Conservation (phyloP, 164 flowering plant species). For the Akebia trifoliata region DNA sequence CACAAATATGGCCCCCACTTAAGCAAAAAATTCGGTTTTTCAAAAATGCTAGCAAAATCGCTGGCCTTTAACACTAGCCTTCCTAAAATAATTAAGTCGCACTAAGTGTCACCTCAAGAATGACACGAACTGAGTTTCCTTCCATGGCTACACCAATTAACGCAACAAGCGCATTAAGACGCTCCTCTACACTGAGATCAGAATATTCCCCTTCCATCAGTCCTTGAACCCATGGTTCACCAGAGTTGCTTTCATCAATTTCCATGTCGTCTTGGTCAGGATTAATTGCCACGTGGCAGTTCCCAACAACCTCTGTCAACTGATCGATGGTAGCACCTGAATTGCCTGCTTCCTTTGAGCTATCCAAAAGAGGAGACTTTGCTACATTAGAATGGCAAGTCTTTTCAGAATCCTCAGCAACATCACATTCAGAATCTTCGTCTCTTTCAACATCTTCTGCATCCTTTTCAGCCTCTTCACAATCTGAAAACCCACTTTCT, state of each 20-base stretch:
- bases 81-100: too few relatives aligned
- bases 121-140: conserved; percentile 77
- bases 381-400: conserved; percentile 68
- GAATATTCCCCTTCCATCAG: conserved; percentile 83
- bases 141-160: conserved; percentile 84
- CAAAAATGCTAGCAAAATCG: too few relatives aligned
- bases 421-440: conserved; percentile 76
- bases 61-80: too few relatives aligned
- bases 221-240: conserved; percentile 89
- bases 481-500: conserved; percentile 52
- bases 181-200: conserved; percentile 82
- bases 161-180: conserved; percentile 81
- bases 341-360: conserved; percentile 23
- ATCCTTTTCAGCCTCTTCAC: conserved; percentile 48
- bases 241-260: conserved; percentile 68
- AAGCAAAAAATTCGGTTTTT: too few relatives aligned
- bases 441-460: conserved; percentile 71
- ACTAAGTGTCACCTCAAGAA: conserved; percentile 89
- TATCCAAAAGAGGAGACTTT: conserved; percentile 25
- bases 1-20: too few relatives aligned
- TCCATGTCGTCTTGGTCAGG: conserved; percentile 45
- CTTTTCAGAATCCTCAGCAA: conserved; percentile 70
- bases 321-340: conserved; percentile 23
- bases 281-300: conserved; percentile 17
- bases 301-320: conserved; percentile 23